These are phyloP conservation scores for Keithomyces neogunnii DNA, from an alignment of 2,329 filamentous ascomycete species.

Conservation along the genomic window DNA sequence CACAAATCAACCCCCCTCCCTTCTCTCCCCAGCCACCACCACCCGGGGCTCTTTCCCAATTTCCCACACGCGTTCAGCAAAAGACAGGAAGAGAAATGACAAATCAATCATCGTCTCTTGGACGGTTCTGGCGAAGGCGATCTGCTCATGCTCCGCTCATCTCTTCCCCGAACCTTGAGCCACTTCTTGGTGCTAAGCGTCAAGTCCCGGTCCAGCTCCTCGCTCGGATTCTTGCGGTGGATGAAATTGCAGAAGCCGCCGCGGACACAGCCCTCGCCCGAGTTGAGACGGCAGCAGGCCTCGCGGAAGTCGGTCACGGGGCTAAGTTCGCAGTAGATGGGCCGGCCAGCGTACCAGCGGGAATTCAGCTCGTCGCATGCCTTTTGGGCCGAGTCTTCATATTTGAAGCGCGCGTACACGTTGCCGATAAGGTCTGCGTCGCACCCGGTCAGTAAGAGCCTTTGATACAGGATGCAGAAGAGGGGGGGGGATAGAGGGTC, in stretches of 20 bases:
- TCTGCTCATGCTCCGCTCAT: conserved; percentile 71
- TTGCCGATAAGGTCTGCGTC: conserved; percentile 83
- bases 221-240: conserved; percentile 86
- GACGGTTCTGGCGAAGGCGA: conserved; percentile 83
- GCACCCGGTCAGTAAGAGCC: conserved; percentile 13
- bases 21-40: background rate
- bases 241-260: conserved; percentile 99
- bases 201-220: conserved; percentile 83
- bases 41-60: background rate
- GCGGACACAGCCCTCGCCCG: conserved; percentile 87
- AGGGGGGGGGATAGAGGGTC: conserved; percentile 7
- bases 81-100: background rate
- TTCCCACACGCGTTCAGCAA: background rate
- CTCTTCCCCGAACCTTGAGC: conserved; percentile 75
- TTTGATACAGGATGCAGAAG: too few relatives aligned
- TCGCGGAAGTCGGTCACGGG: conserved; percentile 98
- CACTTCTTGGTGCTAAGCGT: conserved; percentile 92
- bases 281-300: conserved; percentile 91
- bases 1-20: background rate
- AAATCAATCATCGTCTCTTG: conserved; percentile 45
- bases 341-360: conserved; percentile 93
- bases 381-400: conserved; percentile 89
- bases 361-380: conserved; percentile 92
- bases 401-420: conserved; percentile 99
- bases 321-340: conserved; percentile 95